These are phyloP conservation scores for Acrocalymma vagum DNA, from an alignment of 2,329 filamentous ascomycete species.

Conservation along the genomic window DNA sequence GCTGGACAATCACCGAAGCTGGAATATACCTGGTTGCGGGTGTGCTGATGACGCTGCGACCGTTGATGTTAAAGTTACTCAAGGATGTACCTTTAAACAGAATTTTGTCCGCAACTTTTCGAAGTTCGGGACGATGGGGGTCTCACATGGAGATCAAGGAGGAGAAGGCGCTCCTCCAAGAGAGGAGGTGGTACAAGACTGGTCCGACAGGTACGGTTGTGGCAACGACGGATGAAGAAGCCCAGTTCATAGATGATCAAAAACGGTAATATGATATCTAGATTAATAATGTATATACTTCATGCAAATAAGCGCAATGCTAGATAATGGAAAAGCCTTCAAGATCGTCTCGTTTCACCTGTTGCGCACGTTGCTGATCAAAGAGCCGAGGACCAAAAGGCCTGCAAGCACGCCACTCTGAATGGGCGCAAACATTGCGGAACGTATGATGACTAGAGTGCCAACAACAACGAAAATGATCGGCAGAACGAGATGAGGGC, in stretches of 20 bases:
- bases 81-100: constrained; percentile 18
- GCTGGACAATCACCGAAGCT: constrained; percentile 30
- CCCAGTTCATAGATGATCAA: too few relatives aligned
- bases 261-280: too few relatives aligned
- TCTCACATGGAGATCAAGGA: background rate
- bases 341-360: constrained; percentile 9
- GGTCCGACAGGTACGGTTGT: too few relatives aligned
- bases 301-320: too few relatives aligned
- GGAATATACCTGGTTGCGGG: constrained; percentile 31
- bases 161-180: background rate
- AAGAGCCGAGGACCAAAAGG: constrained; percentile 60
- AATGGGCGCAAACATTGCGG: constrained; percentile 66
- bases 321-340: too few relatives aligned
- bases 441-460: constrained; percentile 66
- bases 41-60: constrained; percentile 25
- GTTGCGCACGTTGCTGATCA: constrained; percentile 40
- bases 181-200: too few relatives aligned
- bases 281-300: too few relatives aligned
- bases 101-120: constrained; percentile 15
- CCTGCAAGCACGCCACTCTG: constrained; percentile 62
- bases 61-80: constrained; percentile 21
- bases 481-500: constrained; percentile 61
- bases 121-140: constrained; percentile 8
- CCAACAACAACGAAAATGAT: constrained; percentile 65
- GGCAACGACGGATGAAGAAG: too few relatives aligned